Conservation (phyloP, 192 early-diverging fungal species). For the Podila horticola region DNA sequence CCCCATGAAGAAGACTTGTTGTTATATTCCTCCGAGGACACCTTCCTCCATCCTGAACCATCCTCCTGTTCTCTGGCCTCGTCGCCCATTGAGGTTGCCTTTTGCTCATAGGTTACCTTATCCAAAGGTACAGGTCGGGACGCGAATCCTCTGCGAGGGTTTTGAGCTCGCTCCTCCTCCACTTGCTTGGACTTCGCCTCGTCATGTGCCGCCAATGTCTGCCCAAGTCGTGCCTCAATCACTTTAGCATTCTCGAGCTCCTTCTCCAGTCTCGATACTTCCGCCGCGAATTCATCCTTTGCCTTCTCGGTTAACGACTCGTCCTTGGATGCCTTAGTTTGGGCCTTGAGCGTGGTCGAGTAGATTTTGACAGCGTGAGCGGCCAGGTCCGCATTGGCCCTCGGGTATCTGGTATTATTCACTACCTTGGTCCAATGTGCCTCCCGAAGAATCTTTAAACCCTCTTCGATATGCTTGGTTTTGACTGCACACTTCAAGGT, state of each 20-base stretch:
- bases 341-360: neutral
- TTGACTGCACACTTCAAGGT: slow-evolving; percentile 30
- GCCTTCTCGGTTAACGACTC: neutral
- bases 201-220: slow-evolving; percentile 1
- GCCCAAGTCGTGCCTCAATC: neutral
- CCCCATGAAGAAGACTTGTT: neutral
- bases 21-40: slow-evolving; percentile 4
- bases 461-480: slow-evolving; percentile 32
- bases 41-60: slow-evolving; percentile 9
- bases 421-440: slow-evolving; percentile 23
- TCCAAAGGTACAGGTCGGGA: neutral
- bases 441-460: slow-evolving; percentile 19
- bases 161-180: neutral
- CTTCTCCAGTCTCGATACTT: neutral
- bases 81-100: neutral
- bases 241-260: slow-evolving; percentile 9
- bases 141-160: neutral
- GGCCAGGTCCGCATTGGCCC: slow-evolving; percentile 30
- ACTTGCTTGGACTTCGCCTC: slow-evolving; percentile 12
- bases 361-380: slow-evolving; percentile 19
- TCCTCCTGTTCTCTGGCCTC: neutral
- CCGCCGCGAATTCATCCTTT: neutral
- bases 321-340: neutral
- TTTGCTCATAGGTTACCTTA: neutral
- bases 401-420: slow-evolving; percentile 16